Percentiles rank a stretch among this genome's conserved stretches.
Conservation (phyloP, 345 rosid genomes). For the Fremontodendron californicum region DNA sequence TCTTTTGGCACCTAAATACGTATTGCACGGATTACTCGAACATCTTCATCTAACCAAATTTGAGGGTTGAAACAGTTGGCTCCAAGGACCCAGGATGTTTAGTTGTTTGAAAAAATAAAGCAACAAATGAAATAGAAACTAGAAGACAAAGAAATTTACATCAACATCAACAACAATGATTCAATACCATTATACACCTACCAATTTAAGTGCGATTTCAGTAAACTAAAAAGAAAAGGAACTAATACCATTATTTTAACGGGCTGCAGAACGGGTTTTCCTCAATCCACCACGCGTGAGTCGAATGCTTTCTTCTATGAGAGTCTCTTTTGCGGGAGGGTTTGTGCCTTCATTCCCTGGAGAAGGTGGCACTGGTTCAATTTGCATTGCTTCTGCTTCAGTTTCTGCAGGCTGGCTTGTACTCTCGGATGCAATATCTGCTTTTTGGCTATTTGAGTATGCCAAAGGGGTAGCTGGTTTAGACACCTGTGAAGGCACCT, state of each 20-base stretch:
- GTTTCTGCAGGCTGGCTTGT: conserved; percentile 30
- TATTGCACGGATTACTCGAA: too few species aligned
- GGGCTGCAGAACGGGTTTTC: conserved; percentile 46
- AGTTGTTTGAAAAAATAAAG: conserved; percentile 31
- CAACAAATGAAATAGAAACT: conserved; percentile 43
- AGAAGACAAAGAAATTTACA: conserved; percentile 37
- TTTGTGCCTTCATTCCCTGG: conserved; percentile 31
- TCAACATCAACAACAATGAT: conserved; percentile 23
- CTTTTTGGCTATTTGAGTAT: conserved; percentile 20
- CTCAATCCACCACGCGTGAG: conserved; percentile 42
- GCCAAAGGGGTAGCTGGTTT: conserved; percentile 35
- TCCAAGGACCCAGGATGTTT: background rate
- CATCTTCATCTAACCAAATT: too few species aligned
- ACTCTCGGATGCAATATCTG: conserved; percentile 33
- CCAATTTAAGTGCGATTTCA: conserved; percentile 27
- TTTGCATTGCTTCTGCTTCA: conserved; percentile 44
- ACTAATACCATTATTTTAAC: conserved; percentile 18
- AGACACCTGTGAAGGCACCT: conserved; percentile 28
- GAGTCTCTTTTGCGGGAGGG: conserved; percentile 47
- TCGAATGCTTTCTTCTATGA: conserved; percentile 46
- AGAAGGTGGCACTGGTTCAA: conserved; percentile 39
- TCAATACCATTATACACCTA: conserved; percentile 27
- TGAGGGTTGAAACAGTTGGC: background rate
- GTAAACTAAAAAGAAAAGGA: conserved; percentile 18
- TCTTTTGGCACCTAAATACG: background rate